Evolutionary conservation across 345 rosid species (phyloP), one percentile per base, ranked within the genome.

Genomic region (Boechera divaricarpa): DNA sequence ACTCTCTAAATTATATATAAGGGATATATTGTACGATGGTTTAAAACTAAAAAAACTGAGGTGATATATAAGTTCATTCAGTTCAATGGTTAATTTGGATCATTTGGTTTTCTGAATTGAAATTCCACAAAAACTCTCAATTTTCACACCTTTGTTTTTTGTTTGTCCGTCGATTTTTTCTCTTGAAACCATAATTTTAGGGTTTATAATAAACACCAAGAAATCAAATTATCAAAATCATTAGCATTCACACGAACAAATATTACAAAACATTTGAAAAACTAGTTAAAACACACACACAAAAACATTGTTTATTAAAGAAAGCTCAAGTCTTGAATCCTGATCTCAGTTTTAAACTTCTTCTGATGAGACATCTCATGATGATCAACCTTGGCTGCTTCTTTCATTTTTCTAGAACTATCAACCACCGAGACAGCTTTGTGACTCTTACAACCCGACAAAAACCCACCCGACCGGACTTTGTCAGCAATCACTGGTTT

Each of bases 391-490:
- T 73, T 67, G 53, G 64, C 59, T 42, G 73, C 10, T 42, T 66
- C 68, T 66, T 70, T 70, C 28, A 48, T 35, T 64, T 18, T 67
- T 53, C 83, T 67, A 15, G 77, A 82, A 75, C 87, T 90, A 71
- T 79, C 86, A 10, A 89, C 87, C 51, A 89, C 85, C 56, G 54
- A 78, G 4, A 89, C 87, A 18, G 96, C 86, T 84, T 89, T 89
- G 26, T 87, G 78, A 68, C 86, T 90, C 81, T 88, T 91, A 60
- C 98, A 94, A 4, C 96, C 90, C 78, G 87, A 71, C 85, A 91
- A 67, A 15, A 87, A 77, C 33, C 85, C 85, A 41, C 76, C 57
- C 0, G 87, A 71, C 31, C 81, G 83, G 24, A 78, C 81, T 75
- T 81, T 83, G 33, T 82, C 85, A 64, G 63, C 41, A 44, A 18